Evolutionary conservation across 352 stramenopile genomes (phyloP).

Genomic region (Pythium oligandrum): DNA sequence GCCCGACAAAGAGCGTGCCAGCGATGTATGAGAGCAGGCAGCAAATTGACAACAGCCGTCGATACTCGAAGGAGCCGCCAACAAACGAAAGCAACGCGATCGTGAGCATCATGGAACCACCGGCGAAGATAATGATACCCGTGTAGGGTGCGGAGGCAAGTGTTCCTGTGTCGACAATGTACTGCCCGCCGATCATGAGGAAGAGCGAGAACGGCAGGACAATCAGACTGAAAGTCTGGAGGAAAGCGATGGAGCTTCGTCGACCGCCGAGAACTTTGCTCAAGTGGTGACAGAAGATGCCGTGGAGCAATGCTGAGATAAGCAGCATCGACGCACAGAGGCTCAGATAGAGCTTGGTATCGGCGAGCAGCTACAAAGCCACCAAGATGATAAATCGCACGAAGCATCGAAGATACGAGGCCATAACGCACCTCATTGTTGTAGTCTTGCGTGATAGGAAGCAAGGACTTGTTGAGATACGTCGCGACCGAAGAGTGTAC

Average conservation of each 20-base stretch:
- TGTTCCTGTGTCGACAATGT: constrained; percentile 64
- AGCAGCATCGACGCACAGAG: constrained; percentile 34
- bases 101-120: constrained; percentile 42
- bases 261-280: constrained; percentile 45
- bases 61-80: constrained; percentile 73
- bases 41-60: constrained; percentile 62
- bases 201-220: constrained; percentile 62
- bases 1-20: constrained; percentile 36
- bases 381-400: neutral
- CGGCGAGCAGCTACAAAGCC: constrained; percentile 28
- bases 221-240: constrained; percentile 70
- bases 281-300: constrained; percentile 39
- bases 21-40: constrained; percentile 56
- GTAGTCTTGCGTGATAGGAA: constrained; percentile 21
- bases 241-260: constrained; percentile 46
- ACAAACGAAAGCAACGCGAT: constrained; percentile 66
- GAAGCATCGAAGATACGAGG: neutral
- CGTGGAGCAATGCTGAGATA: constrained; percentile 25
- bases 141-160: constrained; percentile 62
- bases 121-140: constrained; percentile 61
- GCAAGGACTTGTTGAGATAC: constrained; percentile 48
- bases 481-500: constrained; percentile 35
- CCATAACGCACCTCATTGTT: constrained; percentile 29
- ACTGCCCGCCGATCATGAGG: constrained; percentile 64
- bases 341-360: constrained; percentile 35